Evolutionary conservation across 164 flowering plant genomes (phyloP).

Genomic region (Vitis labrusca): DNA sequence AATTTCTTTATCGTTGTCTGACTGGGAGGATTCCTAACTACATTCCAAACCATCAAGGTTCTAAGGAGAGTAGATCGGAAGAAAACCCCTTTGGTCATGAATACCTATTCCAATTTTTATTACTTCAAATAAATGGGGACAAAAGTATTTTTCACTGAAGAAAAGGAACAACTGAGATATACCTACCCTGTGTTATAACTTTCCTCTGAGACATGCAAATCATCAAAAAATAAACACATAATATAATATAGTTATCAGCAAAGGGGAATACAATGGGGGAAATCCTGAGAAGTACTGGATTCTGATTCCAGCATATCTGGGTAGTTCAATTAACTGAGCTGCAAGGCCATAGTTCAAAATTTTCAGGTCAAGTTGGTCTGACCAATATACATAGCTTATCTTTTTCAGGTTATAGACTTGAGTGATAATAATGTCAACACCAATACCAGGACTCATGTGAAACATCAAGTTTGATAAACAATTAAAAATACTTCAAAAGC

Average conservation of each 20-base stretch:
- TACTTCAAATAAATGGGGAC: background rate
- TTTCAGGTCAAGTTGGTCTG: background rate
- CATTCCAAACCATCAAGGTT: too few relatives aligned
- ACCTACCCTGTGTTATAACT: background rate
- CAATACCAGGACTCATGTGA: too few relatives aligned
- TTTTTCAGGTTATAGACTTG: too few relatives aligned
- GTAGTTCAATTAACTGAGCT: background rate
- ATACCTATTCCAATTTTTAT: background rate
- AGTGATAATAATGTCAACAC: too few relatives aligned
- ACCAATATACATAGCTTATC: background rate
- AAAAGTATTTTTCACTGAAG: background rate
- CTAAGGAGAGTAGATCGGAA: too few relatives aligned
- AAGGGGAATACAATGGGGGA: background rate
- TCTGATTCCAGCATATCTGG: background rate
- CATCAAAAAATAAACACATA: background rate
- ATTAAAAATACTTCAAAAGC: background rate
- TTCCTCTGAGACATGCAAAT: background rate
- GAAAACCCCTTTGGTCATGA: background rate
- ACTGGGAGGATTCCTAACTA: too few relatives aligned
- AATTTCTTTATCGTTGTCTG: too few relatives aligned
- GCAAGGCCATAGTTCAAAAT: background rate
- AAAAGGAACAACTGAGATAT: background rate
- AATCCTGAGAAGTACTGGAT: background rate
- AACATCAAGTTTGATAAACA: too few relatives aligned
- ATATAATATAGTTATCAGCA: background rate